Percentiles rank a stretch among this genome's conserved stretches.
phyloP scores from a whole-genome alignment of 2,329 filamentous ascomycete species.

The Metarhizium brunneum region DNA sequence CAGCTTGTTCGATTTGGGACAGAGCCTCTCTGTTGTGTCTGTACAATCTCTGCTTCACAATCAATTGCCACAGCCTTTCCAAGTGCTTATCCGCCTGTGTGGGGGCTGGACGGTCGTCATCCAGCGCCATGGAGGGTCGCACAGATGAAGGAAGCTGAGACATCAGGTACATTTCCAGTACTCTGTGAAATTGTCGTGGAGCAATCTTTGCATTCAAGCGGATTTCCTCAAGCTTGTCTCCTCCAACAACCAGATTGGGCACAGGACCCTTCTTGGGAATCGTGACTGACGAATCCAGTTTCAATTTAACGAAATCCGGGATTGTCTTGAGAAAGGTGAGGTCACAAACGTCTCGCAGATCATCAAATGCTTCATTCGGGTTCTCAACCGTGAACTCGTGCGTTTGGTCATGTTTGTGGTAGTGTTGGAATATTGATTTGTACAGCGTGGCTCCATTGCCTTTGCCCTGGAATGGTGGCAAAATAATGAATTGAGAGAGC shows the following conservation, averaged over 20 bases:
- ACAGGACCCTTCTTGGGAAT: conserved; percentile 39
- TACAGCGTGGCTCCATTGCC: conserved; percentile 78
- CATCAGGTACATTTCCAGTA: conserved; percentile 69
- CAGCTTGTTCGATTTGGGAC: conserved; percentile 56
- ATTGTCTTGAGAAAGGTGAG: conserved; percentile 52
- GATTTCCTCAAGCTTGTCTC: conserved; percentile 44
- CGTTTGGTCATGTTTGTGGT: conserved; percentile 57
- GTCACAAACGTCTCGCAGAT: conserved; percentile 68
- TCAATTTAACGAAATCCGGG: conserved; percentile 47
- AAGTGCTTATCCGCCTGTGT: conserved; percentile 49
- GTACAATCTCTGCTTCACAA: conserved; percentile 71
- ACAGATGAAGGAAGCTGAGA: conserved; percentile 47
- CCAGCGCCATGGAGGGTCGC: conserved; percentile 39
- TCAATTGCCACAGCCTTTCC: conserved; percentile 62
- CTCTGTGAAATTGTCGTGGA: conserved; percentile 63
- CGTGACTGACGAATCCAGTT: conserved; percentile 40
- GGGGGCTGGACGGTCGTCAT: conserved; percentile 31
- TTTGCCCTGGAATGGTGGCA: conserved; percentile 76
- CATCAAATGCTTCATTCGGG: conserved; percentile 78
- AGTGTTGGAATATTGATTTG: conserved; percentile 63
- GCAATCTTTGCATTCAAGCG: conserved; percentile 60
- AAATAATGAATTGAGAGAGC: conserved; percentile 86
- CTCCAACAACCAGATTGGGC: conserved; percentile 48
- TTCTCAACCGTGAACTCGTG: conserved; percentile 89
- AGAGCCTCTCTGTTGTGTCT: conserved; percentile 64